These are phyloP conservation scores for Colletotrichum tabaci DNA, from an alignment of 2,329 filamentous ascomycete genomes.

Conservation along the genomic window DNA sequence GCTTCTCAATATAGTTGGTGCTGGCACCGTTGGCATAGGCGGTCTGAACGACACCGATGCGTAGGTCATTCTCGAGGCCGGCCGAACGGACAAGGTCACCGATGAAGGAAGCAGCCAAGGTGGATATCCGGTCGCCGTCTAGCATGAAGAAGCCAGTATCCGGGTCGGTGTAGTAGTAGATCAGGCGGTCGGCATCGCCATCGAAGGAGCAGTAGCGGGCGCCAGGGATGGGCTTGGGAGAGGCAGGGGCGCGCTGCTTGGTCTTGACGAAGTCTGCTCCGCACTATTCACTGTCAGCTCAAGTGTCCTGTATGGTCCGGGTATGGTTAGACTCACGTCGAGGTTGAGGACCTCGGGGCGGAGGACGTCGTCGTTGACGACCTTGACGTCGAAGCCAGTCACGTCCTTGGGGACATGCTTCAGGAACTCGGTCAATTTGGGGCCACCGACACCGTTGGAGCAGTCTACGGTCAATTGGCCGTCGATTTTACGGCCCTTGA, in stretches of 20 bases:
- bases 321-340: slow-evolving; percentile 71
- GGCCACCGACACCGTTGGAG: slow-evolving; percentile 95
- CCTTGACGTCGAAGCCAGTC: slow-evolving; percentile 82
- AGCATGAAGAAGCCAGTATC: slow-evolving; percentile 90
- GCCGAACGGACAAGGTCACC: slow-evolving; percentile 87
- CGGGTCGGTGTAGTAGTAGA: slow-evolving; percentile 93
- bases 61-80: slow-evolving; percentile 83
- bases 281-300: slow-evolving; percentile 67
- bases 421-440: slow-evolving; percentile 88
- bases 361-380: slow-evolving; percentile 94
- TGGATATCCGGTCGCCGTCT: slow-evolving; percentile 97
- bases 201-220: slow-evolving; percentile 92
- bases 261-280: slow-evolving; percentile 99
- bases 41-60: slow-evolving; percentile 95
- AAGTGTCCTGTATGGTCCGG: not conserved
- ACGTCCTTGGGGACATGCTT: slow-evolving; percentile 83
- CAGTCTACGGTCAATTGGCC: slow-evolving; percentile 90
- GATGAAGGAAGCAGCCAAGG: slow-evolving; percentile 93
- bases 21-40: slow-evolving; percentile 97
- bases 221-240: slow-evolving; percentile 81
- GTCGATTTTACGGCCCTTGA: slow-evolving; percentile 81
- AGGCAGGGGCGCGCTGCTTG: slow-evolving; percentile 89
- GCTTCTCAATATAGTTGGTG: slow-evolving; percentile 91
- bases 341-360: slow-evolving; percentile 91
- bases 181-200: slow-evolving; percentile 93